A percentile compares a stretch with the other conserved stretches of the same genome.
Evolutionary conservation across 192 early-diverging fungal species (phyloP).

Genomic region (Endogone sp.): DNA sequence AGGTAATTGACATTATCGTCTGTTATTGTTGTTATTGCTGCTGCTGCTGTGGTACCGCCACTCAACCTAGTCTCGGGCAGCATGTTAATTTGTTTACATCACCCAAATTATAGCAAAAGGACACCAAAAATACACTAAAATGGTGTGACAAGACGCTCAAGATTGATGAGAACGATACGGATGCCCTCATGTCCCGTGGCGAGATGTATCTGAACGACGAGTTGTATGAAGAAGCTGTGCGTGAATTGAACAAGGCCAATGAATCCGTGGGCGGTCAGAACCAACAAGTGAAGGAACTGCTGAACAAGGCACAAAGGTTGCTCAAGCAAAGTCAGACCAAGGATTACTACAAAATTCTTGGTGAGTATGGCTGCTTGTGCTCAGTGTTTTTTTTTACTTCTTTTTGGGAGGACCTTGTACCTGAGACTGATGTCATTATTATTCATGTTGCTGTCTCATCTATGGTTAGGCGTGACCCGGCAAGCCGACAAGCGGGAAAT

Average conservation of each 20-base stretch:
- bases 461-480: constrained; percentile 53
- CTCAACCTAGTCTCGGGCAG: too few relatives aligned
- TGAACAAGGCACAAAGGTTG: constrained; percentile 59
- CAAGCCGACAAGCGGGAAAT: constrained; percentile 76
- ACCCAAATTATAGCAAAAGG: constrained; percentile 24
- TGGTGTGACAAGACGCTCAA: constrained; percentile 71
- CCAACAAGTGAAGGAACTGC: constrained; percentile 46
- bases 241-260: constrained; percentile 69
- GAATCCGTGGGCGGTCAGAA: constrained; percentile 54
- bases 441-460: too few relatives aligned
- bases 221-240: constrained; percentile 75
- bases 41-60: too few relatives aligned
- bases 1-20: too few relatives aligned
- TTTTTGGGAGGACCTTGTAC: not conserved
- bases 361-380: too few relatives aligned
- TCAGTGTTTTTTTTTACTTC: not conserved
- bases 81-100: too few relatives aligned
- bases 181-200: constrained; percentile 69
- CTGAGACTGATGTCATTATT: too few relatives aligned
- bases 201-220: constrained; percentile 64
- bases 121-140: constrained; percentile 44
- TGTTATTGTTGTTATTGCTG: too few relatives aligned
- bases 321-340: constrained; percentile 53
- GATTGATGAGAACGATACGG: constrained; percentile 65
- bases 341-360: constrained; percentile 97